Conservation (phyloP, 2,329 filamentous ascomycete species). For the Cladosporium austrohemisphaericum region DNA sequence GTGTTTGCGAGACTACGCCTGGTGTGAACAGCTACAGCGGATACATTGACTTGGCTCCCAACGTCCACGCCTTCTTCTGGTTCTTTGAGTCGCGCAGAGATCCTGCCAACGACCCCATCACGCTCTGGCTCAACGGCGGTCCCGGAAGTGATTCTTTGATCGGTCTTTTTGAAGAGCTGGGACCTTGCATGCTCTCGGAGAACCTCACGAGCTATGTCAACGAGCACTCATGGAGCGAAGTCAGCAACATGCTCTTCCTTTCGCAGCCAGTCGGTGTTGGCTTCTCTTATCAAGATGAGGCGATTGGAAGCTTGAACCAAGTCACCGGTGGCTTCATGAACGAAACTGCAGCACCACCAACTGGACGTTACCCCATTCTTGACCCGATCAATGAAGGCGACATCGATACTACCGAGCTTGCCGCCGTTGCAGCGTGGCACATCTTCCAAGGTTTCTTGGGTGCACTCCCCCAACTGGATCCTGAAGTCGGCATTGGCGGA, state of each 20-base stretch:
- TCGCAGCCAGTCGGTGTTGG: slow-evolving; percentile 59
- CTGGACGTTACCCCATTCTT: slow-evolving; percentile 48
- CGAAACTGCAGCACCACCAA: slow-evolving; percentile 34
- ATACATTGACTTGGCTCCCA: slow-evolving; percentile 32
- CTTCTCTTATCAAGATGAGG: slow-evolving; percentile 49
- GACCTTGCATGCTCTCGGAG: slow-evolving; percentile 40
- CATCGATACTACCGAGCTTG: slow-evolving; percentile 54
- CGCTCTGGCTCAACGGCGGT: slow-evolving; percentile 60
- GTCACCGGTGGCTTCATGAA: slow-evolving; percentile 46
- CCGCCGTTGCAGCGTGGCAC: slow-evolving; percentile 54
- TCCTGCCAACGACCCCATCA: slow-evolving; percentile 53
- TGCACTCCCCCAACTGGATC: slow-evolving; percentile 47
- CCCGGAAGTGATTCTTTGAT: slow-evolving; percentile 55
- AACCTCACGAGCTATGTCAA: slow-evolving; percentile 42
- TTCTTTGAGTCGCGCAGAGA: slow-evolving; percentile 60
- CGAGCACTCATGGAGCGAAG: slow-evolving; percentile 58
- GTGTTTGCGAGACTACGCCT: slow-evolving; percentile 51
- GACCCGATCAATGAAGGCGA: slow-evolving; percentile 41
- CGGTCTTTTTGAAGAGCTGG: slow-evolving; percentile 48
- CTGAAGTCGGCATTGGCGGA: slow-evolving; percentile 33
- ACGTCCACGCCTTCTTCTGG: slow-evolving; percentile 55
- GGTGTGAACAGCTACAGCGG: slow-evolving; percentile 50
- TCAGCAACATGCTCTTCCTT: slow-evolving; percentile 59
- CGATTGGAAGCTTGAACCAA: slow-evolving; percentile 39
- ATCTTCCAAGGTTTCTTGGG: slow-evolving; percentile 50